A percentile compares a stretch with the other conserved stretches of the same genome.
phyloP scores from a whole-genome alignment of 805 yeast genomes.

The Candida andamanensis region DNA sequence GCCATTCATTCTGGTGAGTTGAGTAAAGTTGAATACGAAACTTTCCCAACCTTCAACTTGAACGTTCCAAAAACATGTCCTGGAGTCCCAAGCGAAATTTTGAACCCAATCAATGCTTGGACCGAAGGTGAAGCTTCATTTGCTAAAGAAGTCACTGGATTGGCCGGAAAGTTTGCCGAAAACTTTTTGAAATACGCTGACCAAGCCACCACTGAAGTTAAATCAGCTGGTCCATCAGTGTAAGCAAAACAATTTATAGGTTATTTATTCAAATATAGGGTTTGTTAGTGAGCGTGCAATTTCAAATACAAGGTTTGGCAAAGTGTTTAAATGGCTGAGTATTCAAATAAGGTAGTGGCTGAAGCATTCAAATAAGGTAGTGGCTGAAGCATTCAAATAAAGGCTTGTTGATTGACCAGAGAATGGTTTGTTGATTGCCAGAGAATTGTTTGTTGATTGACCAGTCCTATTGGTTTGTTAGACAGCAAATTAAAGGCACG shows the following conservation, averaged over 20 bases:
- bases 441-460: too few species aligned
- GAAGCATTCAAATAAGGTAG: neutral
- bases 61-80: slow-evolving; percentile 78
- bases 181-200: slow-evolving; percentile 82
- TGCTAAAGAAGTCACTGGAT: slow-evolving; percentile 42
- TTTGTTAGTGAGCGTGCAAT: neutral
- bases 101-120: slow-evolving; percentile 88
- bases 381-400: too few species aligned
- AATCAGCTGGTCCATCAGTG: slow-evolving; percentile 83
- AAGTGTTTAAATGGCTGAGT: too few species aligned
- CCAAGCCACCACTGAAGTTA: slow-evolving; percentile 79
- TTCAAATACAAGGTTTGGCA: neutral
- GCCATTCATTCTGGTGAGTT: slow-evolving; percentile 90
- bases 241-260: too few species aligned
- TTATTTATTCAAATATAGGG: too few species aligned
- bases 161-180: slow-evolving; percentile 75
- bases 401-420: too few species aligned
- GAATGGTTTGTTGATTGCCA: too few species aligned
- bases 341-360: neutral
- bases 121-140: slow-evolving; percentile 39
- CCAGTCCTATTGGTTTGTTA: too few species aligned
- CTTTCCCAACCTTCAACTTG: slow-evolving; percentile 81
- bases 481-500: too few species aligned
- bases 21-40: slow-evolving; percentile 74
- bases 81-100: slow-evolving; percentile 75